Evolutionary conservation across 306 rosid species (phyloP), one percentile per base, ranked within the genome.

Genomic region (Cicer chorassanicum): DNA sequence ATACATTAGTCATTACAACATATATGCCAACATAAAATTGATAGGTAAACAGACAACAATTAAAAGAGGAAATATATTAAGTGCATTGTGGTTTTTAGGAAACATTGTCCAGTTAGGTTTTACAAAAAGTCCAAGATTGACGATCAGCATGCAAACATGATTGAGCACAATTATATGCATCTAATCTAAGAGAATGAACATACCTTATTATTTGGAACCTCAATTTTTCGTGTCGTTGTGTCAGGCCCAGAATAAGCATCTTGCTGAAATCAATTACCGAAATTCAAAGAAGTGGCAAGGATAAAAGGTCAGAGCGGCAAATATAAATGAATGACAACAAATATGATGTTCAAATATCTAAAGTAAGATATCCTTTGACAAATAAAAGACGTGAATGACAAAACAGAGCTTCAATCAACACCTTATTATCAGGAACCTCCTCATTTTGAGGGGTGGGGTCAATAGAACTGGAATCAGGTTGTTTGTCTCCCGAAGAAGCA

Each of bases 201-300:
- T 43, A 95, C 99, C 99, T 95, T 92, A 74, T 92, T 95, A 75
- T 87, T 95, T 34, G 99, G 99, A 73, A 95, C 98, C 68, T 92
- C 97, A 70, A 95, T 90, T 80, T 68, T 89, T 72, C 82, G 84
- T 0, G 97, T 64, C 0, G 79, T 75, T n/a, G 75, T 48, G 15
- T 85, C 83, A 48, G 74, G 55, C 4, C 19, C 90, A 64, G 80
- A 24, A 74, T 61, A 78, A 48, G 72, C 79, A 40, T 81, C 88
- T 67, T 82, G 87, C 88, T 82, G 86, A 75, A 84, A 77, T 24
- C 57, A 76, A 51, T 40, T 38, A n/a, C 15, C 15, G 15, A 41
- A 57, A 29, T 12, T 19, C 45, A 57, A 13, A 9, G 1, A 74
- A 64, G 13, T 29, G 13, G 21, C 42, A 56, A n/a, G 9, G 0